Percentiles rank a stretch among this genome's conserved stretches.
Evolutionary conservation across 306 rosid species (phyloP).

Genomic region (Medicago lupulina): DNA sequence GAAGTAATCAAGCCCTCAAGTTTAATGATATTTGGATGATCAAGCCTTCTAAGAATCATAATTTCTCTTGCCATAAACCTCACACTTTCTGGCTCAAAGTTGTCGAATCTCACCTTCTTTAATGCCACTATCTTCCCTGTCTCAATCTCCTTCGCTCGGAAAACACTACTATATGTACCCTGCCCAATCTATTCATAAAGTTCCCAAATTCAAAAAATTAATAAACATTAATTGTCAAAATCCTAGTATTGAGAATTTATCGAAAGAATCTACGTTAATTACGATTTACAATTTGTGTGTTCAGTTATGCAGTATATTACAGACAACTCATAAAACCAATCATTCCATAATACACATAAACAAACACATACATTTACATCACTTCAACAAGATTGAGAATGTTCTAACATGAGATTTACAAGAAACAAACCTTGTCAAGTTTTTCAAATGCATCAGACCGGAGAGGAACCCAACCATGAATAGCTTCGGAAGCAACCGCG

Average conservation of each 20-base stretch:
- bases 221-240: not conserved
- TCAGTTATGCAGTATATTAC: too few relatives aligned
- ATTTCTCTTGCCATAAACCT: slow-evolving; percentile 97
- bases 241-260: not conserved
- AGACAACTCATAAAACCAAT: not conserved
- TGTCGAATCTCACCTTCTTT: slow-evolving; percentile 98
- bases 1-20: slow-evolving; percentile 92
- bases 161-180: slow-evolving; percentile 96
- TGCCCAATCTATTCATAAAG: slow-evolving; percentile 80
- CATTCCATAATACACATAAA: not conserved
- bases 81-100: slow-evolving; percentile 97
- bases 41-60: slow-evolving; percentile 89
- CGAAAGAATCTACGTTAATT: not conserved
- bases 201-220: not conserved
- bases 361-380: not conserved
- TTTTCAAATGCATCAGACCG: slow-evolving; percentile 88
- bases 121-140: slow-evolving; percentile 91
- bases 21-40: slow-evolving; percentile 90
- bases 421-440: slow-evolving; percentile 68
- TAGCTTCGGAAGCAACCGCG: slow-evolving; percentile 93
- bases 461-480: slow-evolving; percentile 97
- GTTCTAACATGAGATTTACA: not conserved
- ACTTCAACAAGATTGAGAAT: not conserved
- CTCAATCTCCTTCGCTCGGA: slow-evolving; percentile 84
- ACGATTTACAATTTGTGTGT: not conserved